Percentiles rank a stretch among this genome's conserved stretches.
These are phyloP conservation scores for Ceriops zippeliana DNA, from an alignment of 345 rosid species.

Conservation along the genomic window DNA sequence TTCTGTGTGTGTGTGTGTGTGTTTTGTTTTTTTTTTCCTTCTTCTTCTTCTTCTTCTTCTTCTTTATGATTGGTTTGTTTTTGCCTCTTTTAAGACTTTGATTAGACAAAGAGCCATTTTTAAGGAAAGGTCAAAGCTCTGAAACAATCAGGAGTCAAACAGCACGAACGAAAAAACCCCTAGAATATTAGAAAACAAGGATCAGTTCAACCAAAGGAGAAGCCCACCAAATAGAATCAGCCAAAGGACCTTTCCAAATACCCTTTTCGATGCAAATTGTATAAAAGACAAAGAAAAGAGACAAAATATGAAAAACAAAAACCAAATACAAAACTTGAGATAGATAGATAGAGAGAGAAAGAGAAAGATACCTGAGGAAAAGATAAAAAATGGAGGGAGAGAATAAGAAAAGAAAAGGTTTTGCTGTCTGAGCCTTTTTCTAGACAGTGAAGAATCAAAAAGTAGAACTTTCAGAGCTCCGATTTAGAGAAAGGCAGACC, in stretches of 20 bases:
- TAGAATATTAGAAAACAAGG: slow-evolving; percentile 6
- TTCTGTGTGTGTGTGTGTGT: not conserved
- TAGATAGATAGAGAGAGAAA: not conserved
- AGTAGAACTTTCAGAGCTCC: too few species aligned
- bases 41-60: too few species aligned
- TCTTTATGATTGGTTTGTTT: not conserved
- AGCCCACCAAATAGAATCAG: not conserved
- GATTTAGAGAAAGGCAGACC: too few species aligned
- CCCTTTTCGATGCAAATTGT: slow-evolving; percentile 16
- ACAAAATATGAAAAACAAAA: not conserved
- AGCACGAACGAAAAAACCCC: not conserved
- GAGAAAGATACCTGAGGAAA: not conserved
- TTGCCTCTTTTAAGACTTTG: not conserved
- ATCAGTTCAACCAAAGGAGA: slow-evolving; percentile 16
- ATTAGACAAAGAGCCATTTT: not conserved
- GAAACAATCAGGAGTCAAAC: slow-evolving; percentile 4
- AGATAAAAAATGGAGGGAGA: not conserved
- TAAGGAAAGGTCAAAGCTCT: not conserved
- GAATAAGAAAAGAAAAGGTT: not conserved
- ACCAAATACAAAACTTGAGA: not conserved
- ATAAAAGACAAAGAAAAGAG: not conserved
- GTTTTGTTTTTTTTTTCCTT: too few species aligned
- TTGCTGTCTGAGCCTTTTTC: too few species aligned
- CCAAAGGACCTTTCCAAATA: slow-evolving; percentile 14
- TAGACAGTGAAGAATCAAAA: too few species aligned